Base-by-base conservation (phyloP, 768 basidiomycete genomes). In the Boletus huronensis region DNA sequence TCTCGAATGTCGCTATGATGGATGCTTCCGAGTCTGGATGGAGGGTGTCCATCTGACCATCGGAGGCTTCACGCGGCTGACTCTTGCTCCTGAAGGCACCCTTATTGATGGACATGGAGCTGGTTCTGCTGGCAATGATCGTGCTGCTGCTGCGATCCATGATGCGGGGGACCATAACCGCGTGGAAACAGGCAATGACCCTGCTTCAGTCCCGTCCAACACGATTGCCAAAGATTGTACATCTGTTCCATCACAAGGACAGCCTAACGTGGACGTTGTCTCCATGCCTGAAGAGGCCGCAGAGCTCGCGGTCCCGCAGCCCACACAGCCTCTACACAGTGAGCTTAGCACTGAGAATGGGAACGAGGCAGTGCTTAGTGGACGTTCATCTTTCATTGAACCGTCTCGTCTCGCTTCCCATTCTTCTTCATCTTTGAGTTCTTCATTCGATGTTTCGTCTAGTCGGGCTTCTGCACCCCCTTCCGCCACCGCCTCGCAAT, bases 41-140 rank as follows among this genome's bases (percentile, higher is more conserved):
- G 69, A 71, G 75, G 73, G 72, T 75, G 72, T 71, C 75, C 77
- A 70, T 75, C 65, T 58, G 52, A 54, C 59, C 47, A 48, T 43
- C 53, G 42, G 58, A 74, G 69, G 72, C 76, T 80, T 77, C 82
- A 75, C 78, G 75, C 76, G 69, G 72, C 88, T 89, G 72, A 90
- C 73, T 70, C 61, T 68, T 74, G 41, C 62, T 60, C 32, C 62
- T 67, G 66, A 79, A 77, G 79, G 74, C 65, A 66, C 63, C 66
- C 63, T 77, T 59, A 21, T 55, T 73, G 71, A 77, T 72, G 72
- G 69, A 63, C 59, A 59, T 60, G 72, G 62, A 59, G 53, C 57
- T 57, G 68, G 64, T 64, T 58, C 75, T 67, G 70, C 64, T 57
- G 73, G 66, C 42, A 54, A 59, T 58, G 57, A 50, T 56, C 50